phyloP scores from a whole-genome alignment of 1,284 basidiomycete species.

The Fomitopsis schrenkii region DNA sequence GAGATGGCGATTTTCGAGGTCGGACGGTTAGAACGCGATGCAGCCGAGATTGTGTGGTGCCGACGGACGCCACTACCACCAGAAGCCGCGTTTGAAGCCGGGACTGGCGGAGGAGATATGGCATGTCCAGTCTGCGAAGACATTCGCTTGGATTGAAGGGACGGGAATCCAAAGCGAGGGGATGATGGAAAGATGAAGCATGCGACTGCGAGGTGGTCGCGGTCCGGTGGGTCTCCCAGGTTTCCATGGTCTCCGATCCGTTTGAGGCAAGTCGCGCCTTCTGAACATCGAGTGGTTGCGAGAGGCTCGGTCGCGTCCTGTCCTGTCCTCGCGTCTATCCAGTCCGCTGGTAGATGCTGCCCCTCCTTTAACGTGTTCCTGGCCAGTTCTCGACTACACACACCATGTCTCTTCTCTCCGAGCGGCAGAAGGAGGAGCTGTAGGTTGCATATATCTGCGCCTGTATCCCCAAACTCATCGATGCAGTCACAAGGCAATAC shows the following conservation, averaged over 20 bases:
- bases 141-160: slow-evolving; percentile 17
- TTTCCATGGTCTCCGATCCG: neutral
- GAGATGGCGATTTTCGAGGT: slow-evolving; percentile 60
- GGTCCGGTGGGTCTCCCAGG: neutral
- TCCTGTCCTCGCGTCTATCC: slow-evolving; percentile 1
- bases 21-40: slow-evolving; percentile 61
- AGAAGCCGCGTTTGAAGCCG: slow-evolving; percentile 21
- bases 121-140: slow-evolving; percentile 29
- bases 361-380: slow-evolving; percentile 5
- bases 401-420: slow-evolving; percentile 32
- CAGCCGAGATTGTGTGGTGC: slow-evolving; percentile 78
- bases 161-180: neutral
- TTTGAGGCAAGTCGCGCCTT: neutral
- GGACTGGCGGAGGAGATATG: slow-evolving; percentile 31
- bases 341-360: slow-evolving; percentile 2
- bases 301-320: neutral
- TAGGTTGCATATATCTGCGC: slow-evolving; percentile 32
- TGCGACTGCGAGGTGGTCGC: neutral
- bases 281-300: neutral
- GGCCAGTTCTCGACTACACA: neutral
- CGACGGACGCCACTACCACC: slow-evolving; percentile 52
- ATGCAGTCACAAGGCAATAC: slow-evolving; percentile 72
- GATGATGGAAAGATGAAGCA: neutral
- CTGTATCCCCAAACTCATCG: slow-evolving; percentile 8
- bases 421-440: slow-evolving; percentile 77